phyloP scores from a whole-genome alignment of 2,329 filamentous ascomycete species.

The Calonectria pteridis region DNA sequence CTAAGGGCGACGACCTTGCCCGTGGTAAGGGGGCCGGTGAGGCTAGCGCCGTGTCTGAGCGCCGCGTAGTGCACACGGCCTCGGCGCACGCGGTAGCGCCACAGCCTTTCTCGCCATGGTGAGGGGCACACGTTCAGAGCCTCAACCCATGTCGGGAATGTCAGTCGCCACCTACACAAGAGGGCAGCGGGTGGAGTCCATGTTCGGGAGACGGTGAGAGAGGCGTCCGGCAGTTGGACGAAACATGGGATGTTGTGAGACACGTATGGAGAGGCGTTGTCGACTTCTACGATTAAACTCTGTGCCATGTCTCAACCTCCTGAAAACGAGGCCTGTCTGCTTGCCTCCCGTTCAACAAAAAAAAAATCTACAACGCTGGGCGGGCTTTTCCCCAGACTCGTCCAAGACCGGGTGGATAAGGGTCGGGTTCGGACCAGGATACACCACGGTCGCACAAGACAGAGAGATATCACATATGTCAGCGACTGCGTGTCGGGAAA shows the following conservation, averaged over 20 bases:
- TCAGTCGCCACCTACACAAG: not conserved
- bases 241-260: not conserved
- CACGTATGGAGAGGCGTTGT: not conserved
- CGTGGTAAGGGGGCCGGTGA: not conserved
- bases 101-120: not conserved
- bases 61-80: not conserved
- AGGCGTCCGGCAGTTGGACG: not conserved
- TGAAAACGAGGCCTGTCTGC: not conserved
- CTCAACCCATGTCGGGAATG: not conserved
- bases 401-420: not conserved
- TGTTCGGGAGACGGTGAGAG: not conserved
- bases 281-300: not conserved
- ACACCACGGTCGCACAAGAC: not conserved
- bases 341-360: not conserved
- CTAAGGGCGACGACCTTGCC: not conserved
- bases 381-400: not conserved
- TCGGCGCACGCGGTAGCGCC: not conserved
- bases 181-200: not conserved
- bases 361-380: not conserved
- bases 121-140: not conserved
- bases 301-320: not conserved
- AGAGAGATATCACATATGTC: not conserved
- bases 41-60: constrained; percentile 8
- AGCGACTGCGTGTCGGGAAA: not conserved
- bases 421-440: not conserved